Evolutionary conservation across 805 yeast genomes (phyloP).

Genomic region (Hanseniaspora meyeri): DNA sequence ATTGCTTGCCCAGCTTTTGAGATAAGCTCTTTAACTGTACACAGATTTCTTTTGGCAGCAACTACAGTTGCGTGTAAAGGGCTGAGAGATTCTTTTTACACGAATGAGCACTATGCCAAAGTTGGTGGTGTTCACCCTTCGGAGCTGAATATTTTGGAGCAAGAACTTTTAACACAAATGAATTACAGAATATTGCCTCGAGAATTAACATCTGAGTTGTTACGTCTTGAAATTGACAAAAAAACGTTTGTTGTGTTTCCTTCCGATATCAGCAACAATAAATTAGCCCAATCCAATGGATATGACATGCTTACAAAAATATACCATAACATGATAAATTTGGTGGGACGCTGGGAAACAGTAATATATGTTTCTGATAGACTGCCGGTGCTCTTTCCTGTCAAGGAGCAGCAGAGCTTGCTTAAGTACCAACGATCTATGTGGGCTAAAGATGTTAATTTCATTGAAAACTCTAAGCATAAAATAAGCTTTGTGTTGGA

Average conservation of each 20-base stretch:
- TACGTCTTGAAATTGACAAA: conserved; percentile 24
- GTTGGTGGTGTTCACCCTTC: conserved; percentile 85
- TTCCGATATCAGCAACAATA: background rate
- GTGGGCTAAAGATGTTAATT: conserved; percentile 13
- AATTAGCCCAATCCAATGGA: conserved; percentile 21
- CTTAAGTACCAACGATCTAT: background rate
- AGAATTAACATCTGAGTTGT: conserved; percentile 30
- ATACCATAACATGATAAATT: conserved; percentile 37
- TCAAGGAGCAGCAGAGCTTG: conserved; percentile 5
- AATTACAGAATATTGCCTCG: conserved; percentile 65
- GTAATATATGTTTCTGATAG: conserved; percentile 15
- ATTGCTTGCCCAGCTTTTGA: conserved; percentile 69
- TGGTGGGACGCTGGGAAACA: conserved; percentile 34
- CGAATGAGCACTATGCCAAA: conserved; percentile 85
- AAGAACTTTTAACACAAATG: conserved; percentile 71
- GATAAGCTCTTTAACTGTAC: conserved; percentile 83
- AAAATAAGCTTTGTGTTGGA: background rate
- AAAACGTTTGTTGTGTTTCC: conserved; percentile 12
- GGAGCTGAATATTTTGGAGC: conserved; percentile 76
- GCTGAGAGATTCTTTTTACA: conserved; percentile 84
- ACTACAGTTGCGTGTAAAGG: conserved; percentile 86
- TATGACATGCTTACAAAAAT: conserved; percentile 37
- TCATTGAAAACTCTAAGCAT: conserved; percentile 8
- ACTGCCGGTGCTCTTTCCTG: conserved; percentile 7
- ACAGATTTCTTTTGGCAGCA: conserved; percentile 78